Conservation (phyloP, 768 basidiomycete genomes). For the Lactarius indigo region DNA sequence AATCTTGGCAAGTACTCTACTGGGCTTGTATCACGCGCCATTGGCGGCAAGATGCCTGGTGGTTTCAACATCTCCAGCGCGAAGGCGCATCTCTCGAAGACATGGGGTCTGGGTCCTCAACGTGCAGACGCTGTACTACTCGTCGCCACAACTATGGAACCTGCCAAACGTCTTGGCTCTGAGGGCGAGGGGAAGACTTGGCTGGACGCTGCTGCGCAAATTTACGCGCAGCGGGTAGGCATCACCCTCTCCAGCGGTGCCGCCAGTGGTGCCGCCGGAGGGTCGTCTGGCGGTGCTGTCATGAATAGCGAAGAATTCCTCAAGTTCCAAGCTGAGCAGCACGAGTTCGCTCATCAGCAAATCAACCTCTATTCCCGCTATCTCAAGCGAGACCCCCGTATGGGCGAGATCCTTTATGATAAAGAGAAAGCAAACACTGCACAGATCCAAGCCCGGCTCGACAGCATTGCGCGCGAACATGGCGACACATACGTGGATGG, state of each 20-base stretch:
- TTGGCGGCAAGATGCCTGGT: conserved; percentile 97
- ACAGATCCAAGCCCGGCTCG: conserved; percentile 79
- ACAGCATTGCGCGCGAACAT: conserved; percentile 86
- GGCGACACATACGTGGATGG: conserved; percentile 93
- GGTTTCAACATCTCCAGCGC: conserved; percentile 94
- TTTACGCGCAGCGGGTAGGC: conserved; percentile 87
- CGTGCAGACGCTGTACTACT: conserved; percentile 90
- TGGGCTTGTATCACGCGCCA: conserved; percentile 84
- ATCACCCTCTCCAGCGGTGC: conserved; percentile 75
- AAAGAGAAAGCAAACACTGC: conserved; percentile 71
- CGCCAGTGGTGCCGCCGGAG: conserved; percentile 57
- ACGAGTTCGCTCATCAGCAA: conserved; percentile 88
- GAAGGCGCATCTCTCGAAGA: conserved; percentile 84
- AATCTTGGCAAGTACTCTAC: conserved; percentile 89
- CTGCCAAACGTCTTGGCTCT: conserved; percentile 85
- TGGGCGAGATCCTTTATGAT: conserved; percentile 87
- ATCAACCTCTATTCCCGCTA: conserved; percentile 97
- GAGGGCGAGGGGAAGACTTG: conserved; percentile 92
- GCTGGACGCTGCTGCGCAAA: conserved; percentile 80
- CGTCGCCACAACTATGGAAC: conserved; percentile 89
- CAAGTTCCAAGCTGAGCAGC: conserved; percentile 92
- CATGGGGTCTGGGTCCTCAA: conserved; percentile 90
- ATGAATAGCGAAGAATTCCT: conserved; percentile 99
- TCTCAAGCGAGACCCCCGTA: conserved; percentile 87
- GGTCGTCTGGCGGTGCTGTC: conserved; percentile 67